Base-by-base conservation (phyloP, 345 rosid genomes). In the Acer campestre region DNA sequence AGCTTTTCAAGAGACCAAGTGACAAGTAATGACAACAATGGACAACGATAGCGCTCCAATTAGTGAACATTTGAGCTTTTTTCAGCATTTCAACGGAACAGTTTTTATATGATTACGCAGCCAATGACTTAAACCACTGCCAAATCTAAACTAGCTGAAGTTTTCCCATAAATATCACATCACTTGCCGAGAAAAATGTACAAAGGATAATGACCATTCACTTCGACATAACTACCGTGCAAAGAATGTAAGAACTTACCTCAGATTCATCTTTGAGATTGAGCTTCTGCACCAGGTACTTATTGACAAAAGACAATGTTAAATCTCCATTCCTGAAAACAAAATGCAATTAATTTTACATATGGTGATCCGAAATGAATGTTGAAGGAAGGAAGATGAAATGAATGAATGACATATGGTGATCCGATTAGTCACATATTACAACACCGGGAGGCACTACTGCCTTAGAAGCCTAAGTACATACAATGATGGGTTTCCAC, bases 261-360 rank as follows among this genome's bases (percentile, higher is more conserved):
- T 77, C 79, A 8, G 69, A 68, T 69, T 77, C 79, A 48, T 77
- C 49, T 46, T 77, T 46, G 61, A 77, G 79, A 61, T 77, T 69
- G 31, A 77, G 69, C 61, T 77, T 77, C 74, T 17, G 31, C 29
- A 73, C 62, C 25, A 77, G 65, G 75, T 69, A 69, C 79, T 77
- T 77, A 61, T 27, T 69, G 68, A 77, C 61, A 4, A 61, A 59
- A 58, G 79, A 77, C 53, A 69, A 29, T 7, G 51, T 31, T 25
- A 77, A 31, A 46, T 69, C 74, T 77, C 79, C 79, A 55, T 44
- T 61, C 68, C 79, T 77, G 74, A 61, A 25, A 69, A 35, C 38
- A 2, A 49, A 61, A 59, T 69, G 73, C 62, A 48, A 13, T 20
- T n/a, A 48, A 13, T 29, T n/a, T 69, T 68, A 20, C 27, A 49